Conservation (phyloP, 2,329 filamentous ascomycete species). For the Talaromyces sp. region DNA sequence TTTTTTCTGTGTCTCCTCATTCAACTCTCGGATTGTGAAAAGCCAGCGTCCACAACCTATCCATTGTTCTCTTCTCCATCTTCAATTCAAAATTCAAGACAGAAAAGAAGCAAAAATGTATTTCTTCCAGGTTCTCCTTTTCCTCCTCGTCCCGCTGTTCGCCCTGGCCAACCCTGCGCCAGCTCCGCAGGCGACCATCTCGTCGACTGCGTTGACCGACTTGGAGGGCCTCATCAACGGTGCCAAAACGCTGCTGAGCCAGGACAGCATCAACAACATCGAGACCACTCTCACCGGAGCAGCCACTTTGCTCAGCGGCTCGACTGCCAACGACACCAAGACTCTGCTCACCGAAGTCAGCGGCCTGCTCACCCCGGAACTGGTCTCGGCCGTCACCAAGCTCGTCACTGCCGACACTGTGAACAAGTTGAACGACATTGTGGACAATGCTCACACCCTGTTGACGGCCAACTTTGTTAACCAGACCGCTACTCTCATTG, state of each 20-base stretch:
- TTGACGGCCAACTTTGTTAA: constrained; percentile 23
- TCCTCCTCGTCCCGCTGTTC: constrained; percentile 6
- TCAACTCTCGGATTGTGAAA: neutral
- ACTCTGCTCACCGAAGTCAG: constrained; percentile 24
- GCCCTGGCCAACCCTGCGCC: constrained; percentile 6
- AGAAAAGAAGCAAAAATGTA: constrained; percentile 2
- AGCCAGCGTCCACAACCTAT: neutral
- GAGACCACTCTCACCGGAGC: constrained; percentile 11
- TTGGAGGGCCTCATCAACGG: constrained; percentile 21
- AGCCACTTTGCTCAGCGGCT: constrained; percentile 19
- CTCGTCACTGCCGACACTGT: constrained; percentile 20
- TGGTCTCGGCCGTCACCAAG: constrained; percentile 20
- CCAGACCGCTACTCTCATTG: constrained; percentile 26
- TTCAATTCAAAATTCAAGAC: neutral
- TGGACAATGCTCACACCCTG: constrained; percentile 21
- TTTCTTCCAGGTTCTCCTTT: constrained; percentile 1
- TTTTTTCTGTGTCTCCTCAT: neutral
- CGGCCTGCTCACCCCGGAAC: constrained; percentile 20
- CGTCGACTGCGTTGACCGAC: constrained; percentile 13
- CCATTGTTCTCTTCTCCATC: neutral
- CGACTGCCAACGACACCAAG: constrained; percentile 24
- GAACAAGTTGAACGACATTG: constrained; percentile 20
- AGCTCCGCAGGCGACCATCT: constrained; percentile 14
- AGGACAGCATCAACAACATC: constrained; percentile 15
- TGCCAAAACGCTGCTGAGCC: constrained; percentile 22